Evolutionary conservation across 2,329 filamentous ascomycete species (phyloP), one percentile per base, ranked within the genome.

Genomic region (Cladophialophora psammophila): DNA sequence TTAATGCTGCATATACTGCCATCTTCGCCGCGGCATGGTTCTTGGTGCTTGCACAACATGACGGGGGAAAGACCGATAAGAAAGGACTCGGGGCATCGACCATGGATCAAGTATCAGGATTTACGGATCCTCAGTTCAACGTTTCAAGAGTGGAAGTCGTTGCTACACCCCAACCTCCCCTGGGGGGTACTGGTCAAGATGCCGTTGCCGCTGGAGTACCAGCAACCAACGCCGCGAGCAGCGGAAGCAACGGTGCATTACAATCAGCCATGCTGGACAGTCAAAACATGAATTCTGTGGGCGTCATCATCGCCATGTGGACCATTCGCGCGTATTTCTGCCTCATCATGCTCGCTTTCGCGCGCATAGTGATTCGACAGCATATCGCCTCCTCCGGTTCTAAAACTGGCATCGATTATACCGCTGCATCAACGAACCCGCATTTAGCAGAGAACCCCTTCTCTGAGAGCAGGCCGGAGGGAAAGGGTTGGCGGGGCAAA

Each of bases 21-120:
- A 86, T 90, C 8, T 97, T 97, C 76, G 92, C 91, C 48, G 82
- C 93, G 63, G 88, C 90, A 58, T 97, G 94, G 94, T 97, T 96
- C 80, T 83, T 94, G 67, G 86, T 90, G n/a, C 83, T 92, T 55
- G 88, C 84, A 40, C 82, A 85, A 67, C 82, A 87, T 74, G 81
- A 86, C 60, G 80, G 84, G 63, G 78, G 80, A 64, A 76, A 79
- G 57, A 76, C 77, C 18, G 74, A 74, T 54, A 73, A 75, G 26
- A 77, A 78, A 8, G 81, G 84, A 2, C 80, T 81, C 10, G 87
- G 88, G 18, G 81, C 82, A 32, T 81, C 79, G 71, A 88, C 79
- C 57, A 89, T 91, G 69, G 85, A 84, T 26, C 83, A 88, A 60
- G 88, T 86, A 1, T 84, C 88, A 13, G 89, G 88, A 36, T 90